Conservation (phyloP, 352 stramenopile genomes). For the Globisporangium sylvaticum region DNA sequence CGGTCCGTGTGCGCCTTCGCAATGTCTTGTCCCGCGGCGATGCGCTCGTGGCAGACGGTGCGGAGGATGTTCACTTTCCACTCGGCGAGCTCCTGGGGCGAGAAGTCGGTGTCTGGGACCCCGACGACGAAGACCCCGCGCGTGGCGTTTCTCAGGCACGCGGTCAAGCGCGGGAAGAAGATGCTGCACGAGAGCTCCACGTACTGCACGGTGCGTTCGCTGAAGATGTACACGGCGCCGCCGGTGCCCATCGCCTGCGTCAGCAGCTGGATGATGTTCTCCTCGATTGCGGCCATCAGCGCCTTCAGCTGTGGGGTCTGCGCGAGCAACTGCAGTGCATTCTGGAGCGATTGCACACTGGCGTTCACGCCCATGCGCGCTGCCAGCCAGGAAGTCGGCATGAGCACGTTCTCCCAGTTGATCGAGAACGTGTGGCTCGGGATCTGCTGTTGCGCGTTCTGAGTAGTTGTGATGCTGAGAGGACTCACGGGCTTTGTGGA, state of each 20-base stretch:
- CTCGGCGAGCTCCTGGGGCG: conserved; percentile 27
- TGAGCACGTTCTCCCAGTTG: conserved; percentile 55
- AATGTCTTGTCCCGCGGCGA: conserved; percentile 19
- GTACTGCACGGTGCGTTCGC: conserved; percentile 31
- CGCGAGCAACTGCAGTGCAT: conserved; percentile 17
- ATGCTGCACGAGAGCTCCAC: conserved; percentile 39
- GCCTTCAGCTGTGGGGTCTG: conserved; percentile 15
- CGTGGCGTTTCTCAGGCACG: conserved; percentile 24
- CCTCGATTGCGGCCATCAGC: conserved; percentile 26
- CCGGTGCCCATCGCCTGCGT: conserved; percentile 23
- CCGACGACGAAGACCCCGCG: conserved; percentile 44
- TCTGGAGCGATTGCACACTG: conserved; percentile 21
- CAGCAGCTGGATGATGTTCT: conserved; percentile 32
- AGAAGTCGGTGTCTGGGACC: conserved; percentile 27
- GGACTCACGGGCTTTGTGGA: neutral
- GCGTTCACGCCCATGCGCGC: conserved; percentile 28
- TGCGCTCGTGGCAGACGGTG: conserved; percentile 34
- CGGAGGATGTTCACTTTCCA: conserved; percentile 51
- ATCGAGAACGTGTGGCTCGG: conserved; percentile 28
- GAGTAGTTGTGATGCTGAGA: neutral
- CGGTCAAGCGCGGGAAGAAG: conserved; percentile 44
- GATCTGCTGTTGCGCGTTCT: neutral
- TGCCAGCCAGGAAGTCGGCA: conserved; percentile 35
- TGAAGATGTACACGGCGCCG: conserved; percentile 43
- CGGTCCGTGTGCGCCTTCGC: conserved; percentile 20